Conservation (phyloP, 371 early-diverging fungal species). For the Apophysomyces elegans region DNA sequence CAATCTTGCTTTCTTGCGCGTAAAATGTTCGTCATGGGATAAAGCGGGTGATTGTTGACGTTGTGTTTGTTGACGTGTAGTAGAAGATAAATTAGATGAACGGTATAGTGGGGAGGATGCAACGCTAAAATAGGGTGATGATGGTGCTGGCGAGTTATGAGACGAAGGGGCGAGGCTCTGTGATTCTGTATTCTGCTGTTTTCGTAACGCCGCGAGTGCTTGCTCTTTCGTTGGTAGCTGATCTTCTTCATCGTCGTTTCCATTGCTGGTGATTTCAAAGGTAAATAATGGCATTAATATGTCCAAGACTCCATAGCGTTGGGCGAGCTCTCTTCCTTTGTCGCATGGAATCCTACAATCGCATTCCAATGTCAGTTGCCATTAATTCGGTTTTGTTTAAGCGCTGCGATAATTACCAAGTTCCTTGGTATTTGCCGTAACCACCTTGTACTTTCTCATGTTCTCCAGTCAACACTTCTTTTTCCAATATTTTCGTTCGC, state of each 20-base stretch:
- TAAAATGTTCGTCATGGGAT: slow-evolving; percentile 3
- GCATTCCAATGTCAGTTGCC: not conserved
- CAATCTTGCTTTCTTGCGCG: slow-evolving; percentile 22
- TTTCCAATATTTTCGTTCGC: slow-evolving; percentile 92
- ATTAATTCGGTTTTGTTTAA: not conserved
- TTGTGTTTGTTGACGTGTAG: not conserved
- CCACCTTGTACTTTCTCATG: slow-evolving; percentile 98
- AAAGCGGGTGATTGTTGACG: slow-evolving; percentile 3
- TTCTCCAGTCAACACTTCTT: slow-evolving; percentile 79
- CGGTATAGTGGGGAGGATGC: slow-evolving; percentile 5
- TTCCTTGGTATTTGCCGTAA: slow-evolving; percentile 97
- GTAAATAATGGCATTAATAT: slow-evolving; percentile 67
- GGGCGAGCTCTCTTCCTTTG: slow-evolving; percentile 74
- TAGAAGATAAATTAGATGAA: slow-evolving; percentile 5
- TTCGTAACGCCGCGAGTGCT: slow-evolving; percentile 17
- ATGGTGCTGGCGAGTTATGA: slow-evolving; percentile 1
- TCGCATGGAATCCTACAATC: slow-evolving; percentile 78
- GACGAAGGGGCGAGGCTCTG: slow-evolving; percentile 7
- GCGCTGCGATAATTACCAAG: slow-evolving; percentile 59
- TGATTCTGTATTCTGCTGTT: slow-evolving; percentile 7
- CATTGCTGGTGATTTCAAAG: slow-evolving; percentile 54
- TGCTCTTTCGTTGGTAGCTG: slow-evolving; percentile 36
- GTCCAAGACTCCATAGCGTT: slow-evolving; percentile 69
- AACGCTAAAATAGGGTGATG: slow-evolving; percentile 8
- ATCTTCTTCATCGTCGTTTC: slow-evolving; percentile 20